Evolutionary conservation across 345 rosid species (phyloP).

Genomic region (Firmiana major): DNA sequence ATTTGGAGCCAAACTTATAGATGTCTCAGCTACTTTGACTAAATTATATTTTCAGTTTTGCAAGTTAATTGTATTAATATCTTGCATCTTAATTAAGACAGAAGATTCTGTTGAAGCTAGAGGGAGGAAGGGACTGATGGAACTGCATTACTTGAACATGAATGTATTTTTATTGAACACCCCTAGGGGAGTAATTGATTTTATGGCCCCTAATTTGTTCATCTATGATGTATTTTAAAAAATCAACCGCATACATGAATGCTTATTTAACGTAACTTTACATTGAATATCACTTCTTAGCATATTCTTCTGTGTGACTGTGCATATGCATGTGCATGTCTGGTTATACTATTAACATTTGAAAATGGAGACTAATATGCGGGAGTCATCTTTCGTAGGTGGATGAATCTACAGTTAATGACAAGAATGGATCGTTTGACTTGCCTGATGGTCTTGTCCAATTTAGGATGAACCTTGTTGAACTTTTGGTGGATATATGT

Average conservation of each 20-base stretch:
- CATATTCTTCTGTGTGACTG: not conserved
- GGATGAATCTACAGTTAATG: slow-evolving; percentile 66
- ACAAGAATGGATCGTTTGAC: slow-evolving; percentile 51
- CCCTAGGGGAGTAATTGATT: not conserved
- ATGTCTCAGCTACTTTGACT: not conserved
- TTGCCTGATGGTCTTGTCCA: slow-evolving; percentile 85
- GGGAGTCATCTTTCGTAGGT: slow-evolving; percentile 45
- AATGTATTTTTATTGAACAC: not conserved
- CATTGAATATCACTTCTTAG: not conserved
- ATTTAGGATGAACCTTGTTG: slow-evolving; percentile 81
- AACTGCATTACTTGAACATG: not conserved
- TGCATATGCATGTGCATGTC: not conserved
- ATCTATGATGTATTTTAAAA: not conserved
- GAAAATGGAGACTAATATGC: not conserved
- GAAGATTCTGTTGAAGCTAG: not conserved
- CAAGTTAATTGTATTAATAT: not conserved
- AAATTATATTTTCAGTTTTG: not conserved
- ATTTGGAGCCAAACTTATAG: not conserved
- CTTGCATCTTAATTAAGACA: not conserved
- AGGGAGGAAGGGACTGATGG: not conserved
- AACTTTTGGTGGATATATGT: slow-evolving; percentile 86
- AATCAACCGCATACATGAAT: not conserved
- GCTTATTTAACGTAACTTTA: not conserved
- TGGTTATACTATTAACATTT: not conserved
- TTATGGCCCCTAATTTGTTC: not conserved